Base-by-base conservation (phyloP, 371 early-diverging fungal species). In the Mortierella sp. region DNA sequence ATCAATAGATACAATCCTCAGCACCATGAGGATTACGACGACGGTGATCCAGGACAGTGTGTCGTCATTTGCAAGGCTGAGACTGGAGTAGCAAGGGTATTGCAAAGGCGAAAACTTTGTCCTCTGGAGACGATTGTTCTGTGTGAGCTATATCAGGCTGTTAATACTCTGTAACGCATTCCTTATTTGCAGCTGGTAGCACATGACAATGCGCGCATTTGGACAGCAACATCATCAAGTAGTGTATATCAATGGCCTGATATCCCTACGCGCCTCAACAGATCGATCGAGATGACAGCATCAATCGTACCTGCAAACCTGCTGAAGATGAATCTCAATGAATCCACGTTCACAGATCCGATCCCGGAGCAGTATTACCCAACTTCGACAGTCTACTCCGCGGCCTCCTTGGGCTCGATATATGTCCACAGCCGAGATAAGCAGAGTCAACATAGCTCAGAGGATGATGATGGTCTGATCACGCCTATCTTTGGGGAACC, bases 11-110 rank as follows among this genome's bases (percentile, higher is more conserved):
- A 61, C 24, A 65, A 46, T 43, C 65, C 62, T 14, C 60, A 76
- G 8, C 82, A 81, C 17, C 79, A 79, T 37, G 62, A 65, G 4
- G 79, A 81, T 30, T 64, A 63, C 34, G 84, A 83, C 19, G 72
- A 79, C 7, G 62, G 62, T 6, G 79, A 80, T 51, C 86, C 88
- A 42, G 86, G 84, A 50, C 89, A 90, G 71, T 94, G 95, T 64
- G 87, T 97, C 24, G 94, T 92, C 4, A 79, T 98, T 8, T 95
- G 94, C 63, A 91, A 90, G 64, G 97, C 97, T 75, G 71, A 87
- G 6, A 82, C 88, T 1, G 93, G 95, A 4, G 90, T 98, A 11
- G 83, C 85, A n/a, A 93, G 91, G 80, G 91, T 94, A 67, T n/a
- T n/a, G n/a, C n/a, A n/a, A n/a, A n/a, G n/a, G n/a, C n/a, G n/a